Base-by-base conservation (phyloP, 2,329 filamentous ascomycete genomes). In the Trichoderma sp. region DNA sequence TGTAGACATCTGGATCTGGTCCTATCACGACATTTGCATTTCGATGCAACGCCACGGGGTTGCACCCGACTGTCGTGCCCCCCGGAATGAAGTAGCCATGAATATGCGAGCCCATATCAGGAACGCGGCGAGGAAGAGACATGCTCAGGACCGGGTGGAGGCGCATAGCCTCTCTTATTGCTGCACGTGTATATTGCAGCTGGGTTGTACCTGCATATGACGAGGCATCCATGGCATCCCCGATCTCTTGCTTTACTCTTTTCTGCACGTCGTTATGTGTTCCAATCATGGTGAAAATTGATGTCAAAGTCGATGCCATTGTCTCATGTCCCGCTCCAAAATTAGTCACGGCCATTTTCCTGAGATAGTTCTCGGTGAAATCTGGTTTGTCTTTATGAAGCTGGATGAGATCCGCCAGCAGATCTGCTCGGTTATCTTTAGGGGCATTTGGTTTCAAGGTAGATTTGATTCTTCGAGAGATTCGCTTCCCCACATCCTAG, bases 251-350 rank as follows among this genome's bases (percentile, higher is more conserved):
- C 1, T 75, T 73, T 0, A 85, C 79, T 3, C 74, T 77, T 1
- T 71, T 28, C 56, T 84, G 82, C 0, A 82, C 77, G 0, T 76
- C 74, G 0, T 74, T 51, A 34, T 85, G 80, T 0, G 82, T 81
- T 1, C 81, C 85, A 28, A 88, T 79, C 81, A 86, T 83, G 61
- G 84, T 79, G 61, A 89, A 76, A 26, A 82, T 79, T 4, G 86
- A 83, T 0, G 86, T 87, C 7, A 88, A 75, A 0, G 86, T 86
- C 1, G 86, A 86, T 12, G 85, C 85, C 80, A 87, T 82, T 0
- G 86, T 88, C 74, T 88, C 86, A 72, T 88, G 86, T 0, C 86
- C 86, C 1, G 86, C 86, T 12, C 86, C 86, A 74, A 88, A 88
- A 73, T 88, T 88, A 2, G 86, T 87, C 3, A 87, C 80, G 3